Conservation (phyloP, 129 eudicot genomes). For the Chrysanthemum lavandulifolium region DNA sequence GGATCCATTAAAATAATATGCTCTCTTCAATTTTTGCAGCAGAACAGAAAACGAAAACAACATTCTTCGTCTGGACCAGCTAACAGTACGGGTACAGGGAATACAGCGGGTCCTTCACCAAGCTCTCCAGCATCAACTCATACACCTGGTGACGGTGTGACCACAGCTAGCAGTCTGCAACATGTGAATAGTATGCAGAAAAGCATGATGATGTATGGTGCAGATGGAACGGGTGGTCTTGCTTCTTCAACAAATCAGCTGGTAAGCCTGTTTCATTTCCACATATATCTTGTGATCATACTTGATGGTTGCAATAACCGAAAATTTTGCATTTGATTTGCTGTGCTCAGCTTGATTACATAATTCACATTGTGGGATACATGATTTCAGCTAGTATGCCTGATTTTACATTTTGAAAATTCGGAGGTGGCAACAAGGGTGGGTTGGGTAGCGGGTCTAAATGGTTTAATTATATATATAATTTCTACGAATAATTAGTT, state of each 20-base stretch:
- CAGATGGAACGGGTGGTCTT: conserved; percentile 72
- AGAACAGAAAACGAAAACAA: conserved; percentile 93
- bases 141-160: conserved; percentile 90
- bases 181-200: conserved; percentile 78
- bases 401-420: not conserved
- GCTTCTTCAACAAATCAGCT: conserved; percentile 93
- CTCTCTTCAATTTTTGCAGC: conserved; percentile 20
- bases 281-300: conserved; percentile 9
- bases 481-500: too few species aligned
- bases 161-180: conserved; percentile 71
- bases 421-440: not conserved
- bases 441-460: not conserved
- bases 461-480: not conserved
- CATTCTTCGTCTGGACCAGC: conserved; percentile 98
- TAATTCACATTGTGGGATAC: conserved; percentile 8
- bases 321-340: not conserved
- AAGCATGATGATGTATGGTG: conserved; percentile 87
- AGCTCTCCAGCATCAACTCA: conserved; percentile 94
- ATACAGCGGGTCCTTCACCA: conserved; percentile 94
- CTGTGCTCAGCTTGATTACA: not conserved
- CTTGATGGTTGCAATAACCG: not conserved
- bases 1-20: conserved; percentile 5
- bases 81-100: conserved; percentile 95
- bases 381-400: conserved; percentile 14
- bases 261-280: conserved; percentile 38